Conservation (phyloP, 176 grass and related monocot genomes). For the Oryza rufipogon region DNA sequence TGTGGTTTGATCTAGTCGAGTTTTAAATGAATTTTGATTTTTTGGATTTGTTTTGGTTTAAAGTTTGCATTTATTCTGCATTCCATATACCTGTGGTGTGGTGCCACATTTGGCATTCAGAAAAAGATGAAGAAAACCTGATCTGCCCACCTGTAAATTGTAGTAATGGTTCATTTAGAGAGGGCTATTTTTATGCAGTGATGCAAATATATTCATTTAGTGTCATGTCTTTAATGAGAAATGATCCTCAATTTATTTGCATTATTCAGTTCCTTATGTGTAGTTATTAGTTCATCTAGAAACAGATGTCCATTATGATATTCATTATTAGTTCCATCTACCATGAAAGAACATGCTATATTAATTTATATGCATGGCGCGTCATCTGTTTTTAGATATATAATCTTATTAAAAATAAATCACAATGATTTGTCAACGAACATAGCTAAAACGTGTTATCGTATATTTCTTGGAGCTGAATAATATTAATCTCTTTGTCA, state of each 20-base stretch:
- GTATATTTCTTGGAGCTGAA: background rate
- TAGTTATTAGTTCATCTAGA: slow-evolving; percentile 19
- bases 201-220: background rate
- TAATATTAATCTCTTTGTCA: background rate
- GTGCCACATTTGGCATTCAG: background rate
- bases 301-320: slow-evolving; percentile 8
- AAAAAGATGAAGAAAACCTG: background rate
- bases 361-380: background rate
- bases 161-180: background rate
- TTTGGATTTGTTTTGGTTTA: slow-evolving; percentile 18
- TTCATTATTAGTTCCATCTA: slow-evolving; percentile 14
- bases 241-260: slow-evolving; percentile 2
- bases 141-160: background rate
- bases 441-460: background rate
- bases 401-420: background rate
- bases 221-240: slow-evolving; percentile 13
- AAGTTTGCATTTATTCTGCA: background rate
- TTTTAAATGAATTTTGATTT: background rate
- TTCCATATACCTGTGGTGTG: background rate
- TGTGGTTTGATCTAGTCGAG: slow-evolving; percentile 19
- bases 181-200: background rate
- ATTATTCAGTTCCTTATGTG: background rate
- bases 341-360: background rate
- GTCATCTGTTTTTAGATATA: background rate
- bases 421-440: background rate